Base-by-base conservation (phyloP, 1,284 basidiomycete species). In the Lentinus polychrous region DNA sequence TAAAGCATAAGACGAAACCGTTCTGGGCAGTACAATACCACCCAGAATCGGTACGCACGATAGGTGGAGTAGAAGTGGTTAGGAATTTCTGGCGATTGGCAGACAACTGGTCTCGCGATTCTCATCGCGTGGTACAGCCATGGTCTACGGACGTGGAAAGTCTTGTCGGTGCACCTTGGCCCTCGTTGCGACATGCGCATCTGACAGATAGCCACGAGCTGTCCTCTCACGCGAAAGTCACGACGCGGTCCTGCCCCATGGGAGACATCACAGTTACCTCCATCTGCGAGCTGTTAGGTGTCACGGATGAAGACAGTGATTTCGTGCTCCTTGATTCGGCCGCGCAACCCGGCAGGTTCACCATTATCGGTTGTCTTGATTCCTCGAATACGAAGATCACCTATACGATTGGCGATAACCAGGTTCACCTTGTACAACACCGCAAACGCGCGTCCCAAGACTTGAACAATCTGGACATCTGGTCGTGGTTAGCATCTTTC, bases 11-110 rank as follows among this genome's bases (percentile, higher is more conserved):
- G 39, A 63, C 58, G 10, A 76, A 76, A 52, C 91, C 94, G 0
- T 89, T 94, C 56, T 94, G 87, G 82, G 92, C 91, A 2, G 93
- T 98, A 2, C 94, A 98, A 62, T 98, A 96, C 60, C 95, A 98
- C 64, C 95, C 94, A 1, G 94, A 95, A 66, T 90, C 83, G 7
- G 77, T 81, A 1, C 75, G 82, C 53, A 88, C 84, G 2, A 66
- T 69, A 41, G 76, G 73, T 2, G 82, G 81, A 8, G 86, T 86
- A 1, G 56, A 73, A 14, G 75, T 88, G n/a, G 53, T 89, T 40
- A 62, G 62, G 12, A 90, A 88, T 61, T 90, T 90, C 58, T 90
- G 84, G 83, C 61, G 64, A 12, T 66, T 87, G 15, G 79, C 83
- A 14, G 68, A 70, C 44, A 62, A 65, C 17, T 89, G 86, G 83